Percentiles rank a stretch among this genome's conserved stretches.
Conservation (phyloP, 306 rosid species). For the Vigna hirtella region DNA sequence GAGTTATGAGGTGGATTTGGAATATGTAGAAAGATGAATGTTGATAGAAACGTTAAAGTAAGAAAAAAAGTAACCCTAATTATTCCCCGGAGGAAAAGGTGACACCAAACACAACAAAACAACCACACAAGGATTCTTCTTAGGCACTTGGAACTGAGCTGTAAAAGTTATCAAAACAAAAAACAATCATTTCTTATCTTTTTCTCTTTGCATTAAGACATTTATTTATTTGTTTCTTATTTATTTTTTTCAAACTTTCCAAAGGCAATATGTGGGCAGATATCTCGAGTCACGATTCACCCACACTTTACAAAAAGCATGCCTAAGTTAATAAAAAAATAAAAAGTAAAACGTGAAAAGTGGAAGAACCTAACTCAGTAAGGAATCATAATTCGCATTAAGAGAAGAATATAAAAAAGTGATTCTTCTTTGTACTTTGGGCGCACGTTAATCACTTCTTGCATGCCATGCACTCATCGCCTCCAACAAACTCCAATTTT, state of each 20-base stretch:
- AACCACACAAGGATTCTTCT: slow-evolving; percentile 3
- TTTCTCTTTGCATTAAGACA: slow-evolving; percentile 18
- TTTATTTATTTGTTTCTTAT: not conserved
- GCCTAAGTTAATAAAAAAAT: slow-evolving; percentile 37
- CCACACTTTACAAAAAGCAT: slow-evolving; percentile 20
- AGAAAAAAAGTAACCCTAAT: not conserved
- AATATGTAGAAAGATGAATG: not conserved
- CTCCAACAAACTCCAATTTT: too few species aligned
- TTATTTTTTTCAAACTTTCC: not conserved
- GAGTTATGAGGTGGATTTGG: not conserved
- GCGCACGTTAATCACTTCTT: slow-evolving; percentile 27
- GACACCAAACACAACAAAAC: not conserved
- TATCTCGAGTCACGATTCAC: slow-evolving; percentile 42
- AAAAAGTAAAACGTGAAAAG: slow-evolving; percentile 41
- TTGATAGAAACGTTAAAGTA: not conserved
- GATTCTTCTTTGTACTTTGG: slow-evolving; percentile 40
- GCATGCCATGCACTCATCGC: slow-evolving; percentile 25
- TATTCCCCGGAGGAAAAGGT: not conserved
- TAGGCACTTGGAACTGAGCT: slow-evolving; percentile 36
- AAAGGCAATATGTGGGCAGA: slow-evolving; percentile 28
- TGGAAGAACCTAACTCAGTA: slow-evolving; percentile 45
- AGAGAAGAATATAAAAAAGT: slow-evolving; percentile 5
- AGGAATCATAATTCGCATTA: slow-evolving; percentile 9
- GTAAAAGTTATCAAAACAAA: slow-evolving; percentile 42
- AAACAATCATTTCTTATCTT: slow-evolving; percentile 18